These are phyloP conservation scores for Carex kokanica DNA, from an alignment of 176 grass and related monocot species.

Conservation along the genomic window DNA sequence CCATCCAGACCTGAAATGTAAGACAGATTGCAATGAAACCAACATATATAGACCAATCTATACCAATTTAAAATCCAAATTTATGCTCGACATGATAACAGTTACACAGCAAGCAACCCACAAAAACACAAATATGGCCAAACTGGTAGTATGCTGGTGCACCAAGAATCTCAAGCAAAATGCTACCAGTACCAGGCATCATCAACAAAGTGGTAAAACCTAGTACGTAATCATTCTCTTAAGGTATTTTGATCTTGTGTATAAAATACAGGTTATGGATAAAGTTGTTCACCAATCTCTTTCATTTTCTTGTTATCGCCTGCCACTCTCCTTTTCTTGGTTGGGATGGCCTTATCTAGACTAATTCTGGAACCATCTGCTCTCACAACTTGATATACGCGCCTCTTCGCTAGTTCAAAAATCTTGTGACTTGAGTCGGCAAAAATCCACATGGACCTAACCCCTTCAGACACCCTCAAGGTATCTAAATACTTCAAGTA, in stretches of 20 bases:
- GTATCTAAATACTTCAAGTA: slow-evolving; percentile 94
- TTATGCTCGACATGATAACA: not conserved
- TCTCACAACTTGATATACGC: slow-evolving; percentile 78
- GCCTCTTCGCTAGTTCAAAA: slow-evolving; percentile 84
- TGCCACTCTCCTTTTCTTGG: slow-evolving; percentile 63
- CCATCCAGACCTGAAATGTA: slow-evolving; percentile 15
- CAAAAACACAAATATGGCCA: not conserved
- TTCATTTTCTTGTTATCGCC: slow-evolving; percentile 46
- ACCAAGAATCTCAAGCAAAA: not conserved
- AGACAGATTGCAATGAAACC: not conserved
- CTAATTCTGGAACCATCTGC: slow-evolving; percentile 53
- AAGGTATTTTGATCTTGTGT: not conserved
- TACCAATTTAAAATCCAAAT: not conserved
- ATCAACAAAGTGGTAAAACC: not conserved
- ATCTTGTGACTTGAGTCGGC: slow-evolving; percentile 92
- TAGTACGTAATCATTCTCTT: slow-evolving; percentile 6
- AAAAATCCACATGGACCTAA: slow-evolving; percentile 95
- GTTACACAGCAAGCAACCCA: not conserved
- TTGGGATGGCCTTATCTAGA: slow-evolving; percentile 35
- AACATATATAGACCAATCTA: not conserved
- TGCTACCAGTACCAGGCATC: not conserved
- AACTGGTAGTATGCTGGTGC: not conserved
- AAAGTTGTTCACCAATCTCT: slow-evolving; percentile 42
- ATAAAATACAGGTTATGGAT: not conserved
- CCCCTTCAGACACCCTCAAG: slow-evolving; percentile 86